Evolutionary conservation across 2,329 filamentous ascomycete genomes (phyloP).

Genomic region (Arthrobotrys entomopaga): DNA sequence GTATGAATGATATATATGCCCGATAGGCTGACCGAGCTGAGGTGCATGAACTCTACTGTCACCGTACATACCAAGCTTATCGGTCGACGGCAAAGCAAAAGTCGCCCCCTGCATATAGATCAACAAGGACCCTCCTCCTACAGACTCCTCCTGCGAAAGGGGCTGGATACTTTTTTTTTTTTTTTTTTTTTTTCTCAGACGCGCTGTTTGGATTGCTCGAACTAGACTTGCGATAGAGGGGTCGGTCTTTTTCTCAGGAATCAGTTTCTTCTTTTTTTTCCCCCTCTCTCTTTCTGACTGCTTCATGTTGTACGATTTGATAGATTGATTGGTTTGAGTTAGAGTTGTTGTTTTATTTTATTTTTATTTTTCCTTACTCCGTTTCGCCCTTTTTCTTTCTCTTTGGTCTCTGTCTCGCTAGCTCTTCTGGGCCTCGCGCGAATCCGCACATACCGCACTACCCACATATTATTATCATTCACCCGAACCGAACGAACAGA

Average conservation of each 20-base stretch:
- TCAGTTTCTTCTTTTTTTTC: slow-evolving; percentile 27
- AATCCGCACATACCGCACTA: too few relatives aligned
- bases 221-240: slow-evolving; percentile 6
- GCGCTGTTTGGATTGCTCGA: slow-evolving; percentile 46
- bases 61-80: slow-evolving; percentile 29
- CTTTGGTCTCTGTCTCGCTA: too few relatives aligned
- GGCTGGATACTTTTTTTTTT: slow-evolving; percentile 36
- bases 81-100: slow-evolving; percentile 37
- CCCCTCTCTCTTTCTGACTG: slow-evolving; percentile 49
- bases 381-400: slow-evolving; percentile 46
- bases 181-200: too few relatives aligned
- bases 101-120: slow-evolving; percentile 52
- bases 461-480: too few relatives aligned
- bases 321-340: background rate
- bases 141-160: slow-evolving; percentile 33
- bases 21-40: slow-evolving; percentile 14
- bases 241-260: slow-evolving; percentile 34
- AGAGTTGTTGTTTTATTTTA: background rate
- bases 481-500: too few relatives aligned
- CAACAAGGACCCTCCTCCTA: slow-evolving; percentile 42
- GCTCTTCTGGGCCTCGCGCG: too few relatives aligned
- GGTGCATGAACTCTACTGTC: background rate
- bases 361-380: slow-evolving; percentile 13
- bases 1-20: slow-evolving; percentile 27
- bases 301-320: slow-evolving; percentile 42